Conservation (phyloP, 305 asterid genomes). For the Solanum hybrid region DNA sequence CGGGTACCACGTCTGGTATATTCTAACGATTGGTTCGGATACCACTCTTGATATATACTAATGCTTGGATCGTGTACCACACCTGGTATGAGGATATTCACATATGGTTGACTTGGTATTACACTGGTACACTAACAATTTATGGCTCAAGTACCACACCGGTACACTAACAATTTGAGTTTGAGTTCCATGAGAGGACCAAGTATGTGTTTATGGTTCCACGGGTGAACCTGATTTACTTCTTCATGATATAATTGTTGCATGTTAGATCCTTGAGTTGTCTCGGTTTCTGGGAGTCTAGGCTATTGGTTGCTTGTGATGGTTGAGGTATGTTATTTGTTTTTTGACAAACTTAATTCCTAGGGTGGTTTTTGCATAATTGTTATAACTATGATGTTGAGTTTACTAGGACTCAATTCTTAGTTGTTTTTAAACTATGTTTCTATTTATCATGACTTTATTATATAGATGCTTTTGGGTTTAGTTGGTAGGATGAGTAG, state of each 20-base stretch:
- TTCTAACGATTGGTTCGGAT: too few species aligned
- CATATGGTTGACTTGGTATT: not conserved
- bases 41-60: too few species aligned
- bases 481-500: not conserved
- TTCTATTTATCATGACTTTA: not conserved
- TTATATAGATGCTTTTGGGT: not conserved
- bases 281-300: not conserved
- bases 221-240: not conserved
- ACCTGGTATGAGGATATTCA: not conserved
- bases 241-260: not conserved
- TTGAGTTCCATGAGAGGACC: not conserved
- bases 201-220: not conserved
- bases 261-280: not conserved
- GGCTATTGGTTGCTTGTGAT: not conserved
- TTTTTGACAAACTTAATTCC: not conserved
- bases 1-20: not conserved
- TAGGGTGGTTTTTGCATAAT: not conserved
- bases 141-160: not conserved
- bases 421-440: not conserved
- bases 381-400: not conserved
- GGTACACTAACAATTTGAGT: not conserved
- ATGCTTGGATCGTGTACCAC: not conserved
- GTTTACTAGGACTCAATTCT: not conserved
- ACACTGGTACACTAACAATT: not conserved
- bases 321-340: not conserved